phyloP scores from a whole-genome alignment of 805 yeast species.

The Sungouiella thailandica region DNA sequence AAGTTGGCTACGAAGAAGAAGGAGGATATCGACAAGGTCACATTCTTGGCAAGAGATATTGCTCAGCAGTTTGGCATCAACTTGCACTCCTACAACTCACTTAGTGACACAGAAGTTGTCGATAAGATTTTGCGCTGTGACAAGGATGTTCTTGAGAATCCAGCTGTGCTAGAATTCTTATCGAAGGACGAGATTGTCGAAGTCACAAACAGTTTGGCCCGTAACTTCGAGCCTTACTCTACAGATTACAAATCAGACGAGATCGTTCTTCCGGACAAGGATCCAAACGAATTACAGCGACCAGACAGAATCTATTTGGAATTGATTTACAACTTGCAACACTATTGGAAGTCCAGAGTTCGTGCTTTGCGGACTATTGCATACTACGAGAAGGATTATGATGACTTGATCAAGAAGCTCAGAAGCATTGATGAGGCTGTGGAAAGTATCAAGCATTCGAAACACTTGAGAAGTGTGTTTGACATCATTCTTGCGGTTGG shows the following conservation, averaged over 20 bases:
- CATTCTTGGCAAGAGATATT: constrained; percentile 65
- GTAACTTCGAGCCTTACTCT: constrained; percentile 76
- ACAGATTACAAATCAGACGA: constrained; percentile 53
- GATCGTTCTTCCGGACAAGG: constrained; percentile 46
- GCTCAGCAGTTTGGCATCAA: constrained; percentile 96
- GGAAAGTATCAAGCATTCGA: constrained; percentile 46
- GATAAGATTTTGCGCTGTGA: constrained; percentile 73
- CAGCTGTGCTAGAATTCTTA: constrained; percentile 80
- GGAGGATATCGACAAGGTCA: constrained; percentile 41
- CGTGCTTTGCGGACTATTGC: constrained; percentile 71
- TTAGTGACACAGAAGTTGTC: constrained; percentile 63
- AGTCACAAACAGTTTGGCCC: constrained; percentile 62
- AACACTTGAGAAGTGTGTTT: constrained; percentile 52
- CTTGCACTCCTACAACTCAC: constrained; percentile 66
- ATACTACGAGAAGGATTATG: constrained; percentile 73
- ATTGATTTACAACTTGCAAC: constrained; percentile 74
- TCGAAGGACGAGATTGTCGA: constrained; percentile 71
- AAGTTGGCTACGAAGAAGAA: constrained; percentile 40
- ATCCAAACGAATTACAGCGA: constrained; percentile 72
- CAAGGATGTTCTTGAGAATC: constrained; percentile 58
- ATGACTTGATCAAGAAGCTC: constrained; percentile 63
- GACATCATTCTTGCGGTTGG: constrained; percentile 69
- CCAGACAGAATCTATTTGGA: constrained; percentile 84
- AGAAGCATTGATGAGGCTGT: constrained; percentile 58
- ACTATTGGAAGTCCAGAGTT: constrained; percentile 90